phyloP scores from a whole-genome alignment of 2,329 filamentous ascomycete genomes.

The Venturia carpophila region DNA sequence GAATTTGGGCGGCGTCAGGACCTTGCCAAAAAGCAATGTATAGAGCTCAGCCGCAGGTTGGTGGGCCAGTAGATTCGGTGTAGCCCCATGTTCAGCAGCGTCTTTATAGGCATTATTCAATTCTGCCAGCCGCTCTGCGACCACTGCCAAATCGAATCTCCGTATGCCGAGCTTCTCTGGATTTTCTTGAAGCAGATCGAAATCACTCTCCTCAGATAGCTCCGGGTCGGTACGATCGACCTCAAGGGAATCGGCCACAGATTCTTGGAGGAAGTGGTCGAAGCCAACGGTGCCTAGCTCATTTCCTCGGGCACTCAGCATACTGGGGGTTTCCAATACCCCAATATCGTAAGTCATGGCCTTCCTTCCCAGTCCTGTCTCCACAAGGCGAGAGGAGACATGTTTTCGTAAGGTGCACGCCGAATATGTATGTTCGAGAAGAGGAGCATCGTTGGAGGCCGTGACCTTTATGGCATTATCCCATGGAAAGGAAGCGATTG shows the following conservation, averaged over 20 bases:
- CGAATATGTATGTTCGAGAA: constrained; percentile 30
- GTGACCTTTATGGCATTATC: constrained; percentile 54
- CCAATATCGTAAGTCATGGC: constrained; percentile 29
- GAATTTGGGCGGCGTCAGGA: constrained; percentile 34
- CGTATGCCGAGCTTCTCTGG: constrained; percentile 35
- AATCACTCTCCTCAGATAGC: constrained; percentile 33
- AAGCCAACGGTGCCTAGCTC: constrained; percentile 66
- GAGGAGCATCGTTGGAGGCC: constrained; percentile 50
- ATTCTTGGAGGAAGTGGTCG: constrained; percentile 58
- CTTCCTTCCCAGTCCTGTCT: constrained; percentile 16
- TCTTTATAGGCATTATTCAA: constrained; percentile 48
- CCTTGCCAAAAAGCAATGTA: constrained; percentile 36
- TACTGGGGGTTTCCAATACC: constrained; percentile 54
- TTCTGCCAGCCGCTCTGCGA: constrained; percentile 33
- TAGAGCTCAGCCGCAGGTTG: constrained; percentile 46
- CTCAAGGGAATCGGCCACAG: constrained; percentile 55
- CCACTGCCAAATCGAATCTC: constrained; percentile 26
- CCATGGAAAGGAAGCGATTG: constrained; percentile 60
- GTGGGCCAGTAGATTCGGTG: constrained; percentile 43
- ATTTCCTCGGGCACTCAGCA: constrained; percentile 63
- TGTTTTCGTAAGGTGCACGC: constrained; percentile 28
- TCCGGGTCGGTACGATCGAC: constrained; percentile 43
- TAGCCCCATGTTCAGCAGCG: constrained; percentile 45
- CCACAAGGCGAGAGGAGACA: constrained; percentile 21
- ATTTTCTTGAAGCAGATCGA: constrained; percentile 32